phyloP scores from a whole-genome alignment of 257 asterid genomes.

The Jacaranda mimosifolia region DNA sequence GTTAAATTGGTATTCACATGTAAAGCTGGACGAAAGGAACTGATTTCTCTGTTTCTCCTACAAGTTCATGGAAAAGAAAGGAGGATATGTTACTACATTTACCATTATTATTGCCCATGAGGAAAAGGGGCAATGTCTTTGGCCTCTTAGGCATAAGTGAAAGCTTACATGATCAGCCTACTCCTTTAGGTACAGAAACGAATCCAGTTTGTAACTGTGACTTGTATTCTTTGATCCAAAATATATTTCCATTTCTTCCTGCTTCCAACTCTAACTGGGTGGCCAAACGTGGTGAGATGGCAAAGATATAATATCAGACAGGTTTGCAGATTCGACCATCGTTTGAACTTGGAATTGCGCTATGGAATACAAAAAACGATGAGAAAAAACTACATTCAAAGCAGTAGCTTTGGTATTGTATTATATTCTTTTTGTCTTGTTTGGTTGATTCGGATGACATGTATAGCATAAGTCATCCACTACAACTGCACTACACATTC shows the following conservation, averaged over 20 bases:
- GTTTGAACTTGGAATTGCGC: neutral
- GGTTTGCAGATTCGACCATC: slow-evolving; percentile 12
- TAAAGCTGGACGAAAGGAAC: slow-evolving; percentile 21
- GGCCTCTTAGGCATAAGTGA: slow-evolving; percentile 3
- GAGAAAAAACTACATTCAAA: slow-evolving; percentile 11
- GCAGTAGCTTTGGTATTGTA: slow-evolving; percentile 24
- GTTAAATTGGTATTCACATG: neutral
- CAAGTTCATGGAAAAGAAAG: slow-evolving; percentile 13
- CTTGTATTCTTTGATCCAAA: neutral
- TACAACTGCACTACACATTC: slow-evolving; percentile 5
- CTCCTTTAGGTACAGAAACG: neutral
- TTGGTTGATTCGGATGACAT: slow-evolving; percentile 30
- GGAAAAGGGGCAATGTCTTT: slow-evolving; percentile 8
- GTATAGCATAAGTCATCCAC: slow-evolving; percentile 32
- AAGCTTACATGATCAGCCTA: slow-evolving; percentile 6
- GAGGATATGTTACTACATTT: slow-evolving; percentile 21
- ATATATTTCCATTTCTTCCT: neutral
- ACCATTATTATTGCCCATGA: slow-evolving; percentile 7
- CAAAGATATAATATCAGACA: neutral
- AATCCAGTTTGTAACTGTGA: neutral
- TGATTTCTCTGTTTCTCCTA: neutral
- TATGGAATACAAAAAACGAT: neutral
- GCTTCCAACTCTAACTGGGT: slow-evolving; percentile 1
- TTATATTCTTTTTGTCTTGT: slow-evolving; percentile 16
- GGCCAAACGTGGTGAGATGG: slow-evolving; percentile 3